Evolutionary conservation across 1,284 basidiomycete species (phyloP).

Genomic region (Boletus sp.): DNA sequence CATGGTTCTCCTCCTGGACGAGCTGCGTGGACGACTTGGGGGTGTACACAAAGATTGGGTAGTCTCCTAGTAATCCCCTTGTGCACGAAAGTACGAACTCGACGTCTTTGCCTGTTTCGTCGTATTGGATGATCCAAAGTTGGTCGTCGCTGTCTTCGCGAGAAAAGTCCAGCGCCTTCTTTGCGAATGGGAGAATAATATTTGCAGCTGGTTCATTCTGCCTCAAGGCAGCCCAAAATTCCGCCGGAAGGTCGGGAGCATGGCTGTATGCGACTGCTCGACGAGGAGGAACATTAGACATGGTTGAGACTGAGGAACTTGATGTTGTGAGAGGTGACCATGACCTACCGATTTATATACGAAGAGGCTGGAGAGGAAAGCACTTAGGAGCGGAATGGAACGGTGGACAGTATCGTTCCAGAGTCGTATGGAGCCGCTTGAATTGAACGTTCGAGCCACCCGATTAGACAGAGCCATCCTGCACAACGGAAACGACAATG

Average conservation of each 20-base stretch:
- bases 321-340: background rate
- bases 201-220: slow-evolving; percentile 47
- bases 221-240: slow-evolving; percentile 40
- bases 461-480: slow-evolving; percentile 13
- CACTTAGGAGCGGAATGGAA: background rate
- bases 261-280: slow-evolving; percentile 6
- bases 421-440: background rate
- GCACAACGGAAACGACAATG: slow-evolving; percentile 11
- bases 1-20: slow-evolving; percentile 12
- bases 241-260: slow-evolving; percentile 28
- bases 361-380: background rate
- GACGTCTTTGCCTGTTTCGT: slow-evolving; percentile 31
- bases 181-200: slow-evolving; percentile 49
- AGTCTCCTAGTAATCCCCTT: slow-evolving; percentile 46
- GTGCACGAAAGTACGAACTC: slow-evolving; percentile 60
- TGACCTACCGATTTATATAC: slow-evolving; percentile 13
- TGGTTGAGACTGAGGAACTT: slow-evolving; percentile 6
- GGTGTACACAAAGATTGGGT: slow-evolving; percentile 55
- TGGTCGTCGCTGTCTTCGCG: slow-evolving; percentile 31
- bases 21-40: slow-evolving; percentile 35
- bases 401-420: background rate
- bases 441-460: slow-evolving; percentile 12
- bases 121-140: slow-evolving; percentile 49
- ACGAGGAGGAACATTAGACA: slow-evolving; percentile 9
- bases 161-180: slow-evolving; percentile 13